These are phyloP conservation scores for Aspergillus sp. DNA, from an alignment of 2,329 filamentous ascomycete species.

Conservation along the genomic window DNA sequence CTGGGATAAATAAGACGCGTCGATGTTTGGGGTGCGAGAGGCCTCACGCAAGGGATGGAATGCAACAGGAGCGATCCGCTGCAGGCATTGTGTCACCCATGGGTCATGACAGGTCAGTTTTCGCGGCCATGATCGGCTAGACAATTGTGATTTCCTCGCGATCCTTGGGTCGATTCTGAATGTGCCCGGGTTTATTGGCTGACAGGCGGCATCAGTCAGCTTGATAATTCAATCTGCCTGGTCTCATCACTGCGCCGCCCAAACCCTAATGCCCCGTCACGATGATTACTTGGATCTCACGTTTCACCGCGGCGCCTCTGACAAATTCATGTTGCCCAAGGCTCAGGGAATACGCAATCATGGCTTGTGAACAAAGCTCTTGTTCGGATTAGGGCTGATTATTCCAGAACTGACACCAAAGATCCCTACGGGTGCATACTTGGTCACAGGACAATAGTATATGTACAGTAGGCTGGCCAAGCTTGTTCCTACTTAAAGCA, in stretches of 20 bases:
- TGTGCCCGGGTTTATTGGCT: not conserved
- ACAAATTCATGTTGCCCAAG: too few relatives aligned
- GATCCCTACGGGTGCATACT: not conserved
- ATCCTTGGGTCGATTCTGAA: not conserved
- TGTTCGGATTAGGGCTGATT: not conserved
- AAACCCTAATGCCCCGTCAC: too few relatives aligned
- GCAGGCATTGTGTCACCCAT: not conserved
- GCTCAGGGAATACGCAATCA: too few relatives aligned
- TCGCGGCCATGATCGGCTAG: not conserved
- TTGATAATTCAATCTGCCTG: too few relatives aligned
- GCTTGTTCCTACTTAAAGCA: not conserved
- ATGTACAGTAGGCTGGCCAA: not conserved
- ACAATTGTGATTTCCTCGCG: not conserved
- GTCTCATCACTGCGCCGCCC: too few relatives aligned
- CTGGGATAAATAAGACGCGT: not conserved
- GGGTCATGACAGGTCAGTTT: not conserved
- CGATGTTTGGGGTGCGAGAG: not conserved
- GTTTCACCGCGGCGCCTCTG: too few relatives aligned
- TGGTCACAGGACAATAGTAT: not conserved
- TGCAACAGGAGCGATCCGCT: not conserved
- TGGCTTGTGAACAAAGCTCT: not conserved
- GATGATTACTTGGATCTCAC: too few relatives aligned
- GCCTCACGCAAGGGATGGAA: not conserved
- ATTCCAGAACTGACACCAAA: not conserved
- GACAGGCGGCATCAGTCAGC: too few relatives aligned